A percentile compares a stretch with the other conserved stretches of the same genome.
Conservation (phyloP, 148 eudicot species). For the Vaccinium vitisidaea region DNA sequence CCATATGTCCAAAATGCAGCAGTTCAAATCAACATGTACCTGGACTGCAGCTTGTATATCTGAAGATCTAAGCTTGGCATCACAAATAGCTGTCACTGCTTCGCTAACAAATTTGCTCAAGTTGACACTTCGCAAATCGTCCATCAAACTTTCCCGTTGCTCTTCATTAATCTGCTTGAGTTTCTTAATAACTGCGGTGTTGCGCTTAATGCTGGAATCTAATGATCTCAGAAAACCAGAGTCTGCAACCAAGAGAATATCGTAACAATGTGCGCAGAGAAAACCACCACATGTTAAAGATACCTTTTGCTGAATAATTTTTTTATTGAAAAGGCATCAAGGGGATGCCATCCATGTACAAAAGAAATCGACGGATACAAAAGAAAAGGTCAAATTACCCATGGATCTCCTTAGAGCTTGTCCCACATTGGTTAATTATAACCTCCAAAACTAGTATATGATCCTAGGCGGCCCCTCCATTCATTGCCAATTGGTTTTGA, state of each 20-base stretch:
- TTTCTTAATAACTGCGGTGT: constrained; percentile 97
- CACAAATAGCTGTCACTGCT: constrained; percentile 93
- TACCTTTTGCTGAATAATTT: background rate
- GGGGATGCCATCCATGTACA: no score
- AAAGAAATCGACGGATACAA: background rate
- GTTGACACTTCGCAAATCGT: constrained; percentile 85
- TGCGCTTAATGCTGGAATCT: constrained; percentile 95
- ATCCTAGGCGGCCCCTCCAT: no score
- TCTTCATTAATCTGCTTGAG: constrained; percentile 97
- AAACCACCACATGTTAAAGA: background rate
- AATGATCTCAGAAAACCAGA: constrained; percentile 72
- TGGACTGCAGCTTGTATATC: constrained; percentile 97
- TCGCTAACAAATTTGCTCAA: constrained; percentile 97
- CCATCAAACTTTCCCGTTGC: constrained; percentile 91
- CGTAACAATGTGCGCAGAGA: constrained; percentile 6
- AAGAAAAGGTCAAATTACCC: background rate
- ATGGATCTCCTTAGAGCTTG: no score
- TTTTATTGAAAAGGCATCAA: no score
- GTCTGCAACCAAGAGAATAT: constrained; percentile 45
- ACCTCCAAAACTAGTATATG: no score
- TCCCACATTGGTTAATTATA: no score
- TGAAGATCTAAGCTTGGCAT: constrained; percentile 84
- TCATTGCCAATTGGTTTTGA: no score
- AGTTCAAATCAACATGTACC: constrained; percentile 38
- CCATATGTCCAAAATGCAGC: background rate